A percentile compares a stretch with the other conserved stretches of the same genome.
Evolutionary conservation across 371 early-diverging fungal genomes (phyloP).

Genomic region (Mortierella sp.): DNA sequence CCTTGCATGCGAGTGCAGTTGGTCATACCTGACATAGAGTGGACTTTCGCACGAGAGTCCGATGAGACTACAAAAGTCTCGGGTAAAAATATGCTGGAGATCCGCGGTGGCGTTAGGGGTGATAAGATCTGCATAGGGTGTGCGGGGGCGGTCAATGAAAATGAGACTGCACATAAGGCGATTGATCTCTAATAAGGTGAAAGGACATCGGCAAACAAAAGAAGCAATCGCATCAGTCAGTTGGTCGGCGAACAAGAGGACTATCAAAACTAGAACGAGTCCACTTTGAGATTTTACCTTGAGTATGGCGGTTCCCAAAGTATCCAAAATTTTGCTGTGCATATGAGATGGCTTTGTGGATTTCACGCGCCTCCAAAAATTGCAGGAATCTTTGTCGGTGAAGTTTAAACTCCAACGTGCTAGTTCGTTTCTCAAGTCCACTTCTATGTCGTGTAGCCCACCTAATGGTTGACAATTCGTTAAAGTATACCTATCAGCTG

Average conservation of each 20-base stretch:
- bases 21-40: constrained; percentile 72
- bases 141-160: constrained; percentile 57
- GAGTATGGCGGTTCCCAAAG: constrained; percentile 71
- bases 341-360: constrained; percentile 78
- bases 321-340: constrained; percentile 73
- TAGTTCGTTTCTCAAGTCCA: constrained; percentile 66
- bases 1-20: neutral
- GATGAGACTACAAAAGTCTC: constrained; percentile 88
- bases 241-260: constrained; percentile 43
- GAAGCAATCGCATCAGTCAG: constrained; percentile 3
- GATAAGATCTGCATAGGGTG: constrained; percentile 75
- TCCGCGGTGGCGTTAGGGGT: constrained; percentile 64
- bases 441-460: constrained; percentile 79
- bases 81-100: constrained; percentile 79
- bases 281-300: constrained; percentile 61
- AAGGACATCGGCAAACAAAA: constrained; percentile 13
- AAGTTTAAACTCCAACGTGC: constrained; percentile 86
- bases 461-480: constrained; percentile 37
- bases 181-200: constrained; percentile 71
- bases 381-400: constrained; percentile 83
- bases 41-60: constrained; percentile 85
- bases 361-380: constrained; percentile 59
- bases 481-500: constrained; percentile 51
- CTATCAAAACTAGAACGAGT: constrained; percentile 55
- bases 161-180: constrained; percentile 74